Percentiles rank a stretch among this genome's conserved stretches.
phyloP scores from a whole-genome alignment of 352 stramenopile genomes.

The Thraustochytrium striatum region DNA sequence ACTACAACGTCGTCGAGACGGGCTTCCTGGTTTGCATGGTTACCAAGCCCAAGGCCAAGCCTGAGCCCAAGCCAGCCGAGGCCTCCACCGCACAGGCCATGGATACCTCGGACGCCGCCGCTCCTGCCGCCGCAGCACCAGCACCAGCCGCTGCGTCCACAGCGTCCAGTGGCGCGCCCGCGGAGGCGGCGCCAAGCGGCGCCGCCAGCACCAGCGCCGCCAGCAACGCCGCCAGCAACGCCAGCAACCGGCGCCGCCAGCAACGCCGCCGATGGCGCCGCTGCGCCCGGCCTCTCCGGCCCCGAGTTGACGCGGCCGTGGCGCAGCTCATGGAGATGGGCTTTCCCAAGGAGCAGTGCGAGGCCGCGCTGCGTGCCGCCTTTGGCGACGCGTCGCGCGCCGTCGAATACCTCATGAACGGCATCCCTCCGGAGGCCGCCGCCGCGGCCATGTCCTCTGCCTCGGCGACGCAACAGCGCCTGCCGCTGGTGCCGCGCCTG shows the following conservation, averaged over 20 bases:
- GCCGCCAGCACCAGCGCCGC: slow-evolving; percentile 67
- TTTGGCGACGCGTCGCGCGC: slow-evolving; percentile 78
- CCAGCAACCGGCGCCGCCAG: slow-evolving; percentile 63
- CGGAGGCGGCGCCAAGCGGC: slow-evolving; percentile 66
- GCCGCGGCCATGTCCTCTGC: background rate
- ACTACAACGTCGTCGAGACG: slow-evolving; percentile 79
- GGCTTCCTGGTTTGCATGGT: slow-evolving; percentile 80
- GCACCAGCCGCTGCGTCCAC: slow-evolving; percentile 50
- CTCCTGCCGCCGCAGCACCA: background rate
- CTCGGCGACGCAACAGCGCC: slow-evolving; percentile 53
- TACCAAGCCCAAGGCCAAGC: slow-evolving; percentile 61
- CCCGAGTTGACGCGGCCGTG: slow-evolving; percentile 59
- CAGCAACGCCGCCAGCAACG: slow-evolving; percentile 62
- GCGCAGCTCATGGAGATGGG: slow-evolving; percentile 76
- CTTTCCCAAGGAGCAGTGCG: slow-evolving; percentile 74
- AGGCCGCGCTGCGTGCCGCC: slow-evolving; percentile 66
- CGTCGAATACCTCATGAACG: slow-evolving; percentile 81
- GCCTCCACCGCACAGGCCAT: slow-evolving; percentile 49
- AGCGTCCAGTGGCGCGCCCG: slow-evolving; percentile 51
- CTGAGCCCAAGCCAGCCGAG: slow-evolving; percentile 49
- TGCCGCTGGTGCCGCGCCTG: slow-evolving; percentile 48
- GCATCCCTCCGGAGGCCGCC: slow-evolving; percentile 59
- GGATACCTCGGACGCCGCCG: slow-evolving; percentile 25
- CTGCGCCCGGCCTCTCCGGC: background rate
- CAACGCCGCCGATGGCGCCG: slow-evolving; percentile 16